These are phyloP conservation scores for Phyllosticta citrichinensis DNA, from an alignment of 2,329 filamentous ascomycete genomes.

Conservation along the genomic window DNA sequence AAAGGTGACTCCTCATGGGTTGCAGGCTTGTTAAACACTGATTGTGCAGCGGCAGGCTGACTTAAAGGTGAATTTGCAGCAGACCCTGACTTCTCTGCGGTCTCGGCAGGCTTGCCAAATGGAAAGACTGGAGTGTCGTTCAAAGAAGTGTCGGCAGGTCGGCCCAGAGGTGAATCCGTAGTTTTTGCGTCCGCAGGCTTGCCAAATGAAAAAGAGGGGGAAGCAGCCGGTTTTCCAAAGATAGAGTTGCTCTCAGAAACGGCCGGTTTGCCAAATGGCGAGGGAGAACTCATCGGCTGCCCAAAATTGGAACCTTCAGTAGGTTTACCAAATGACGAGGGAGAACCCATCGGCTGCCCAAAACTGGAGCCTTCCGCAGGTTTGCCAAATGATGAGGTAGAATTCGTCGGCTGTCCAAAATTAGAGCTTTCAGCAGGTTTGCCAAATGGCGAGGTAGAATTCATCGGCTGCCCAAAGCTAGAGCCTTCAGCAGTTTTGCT, in stretches of 20 bases:
- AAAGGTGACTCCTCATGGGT: neutral
- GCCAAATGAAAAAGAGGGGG: neutral
- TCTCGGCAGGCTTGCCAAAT: constrained; percentile 2
- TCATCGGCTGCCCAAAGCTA: neutral
- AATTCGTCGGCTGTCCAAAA: neutral
- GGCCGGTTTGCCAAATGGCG: neutral
- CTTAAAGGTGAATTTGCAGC: neutral
- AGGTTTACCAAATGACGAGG: neutral
- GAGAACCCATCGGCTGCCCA: neutral
- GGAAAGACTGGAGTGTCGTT: neutral
- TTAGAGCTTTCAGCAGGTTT: neutral
- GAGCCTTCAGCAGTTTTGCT: neutral
- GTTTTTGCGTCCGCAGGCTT: neutral
- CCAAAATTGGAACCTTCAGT: neutral
- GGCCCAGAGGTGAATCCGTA: neutral
- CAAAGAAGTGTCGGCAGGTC: neutral
- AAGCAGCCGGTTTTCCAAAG: neutral
- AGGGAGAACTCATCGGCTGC: neutral
- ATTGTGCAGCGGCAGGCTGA: neutral
- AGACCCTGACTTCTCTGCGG: no score
- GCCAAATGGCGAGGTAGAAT: neutral
- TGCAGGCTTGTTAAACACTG: neutral
- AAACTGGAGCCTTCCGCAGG: neutral
- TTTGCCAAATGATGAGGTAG: neutral
- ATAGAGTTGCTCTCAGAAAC: neutral